Percentiles rank a stretch among this genome's conserved stretches.
Conservation (phyloP, 148 eudicot genomes). For the Chenopodium quinoa region DNA sequence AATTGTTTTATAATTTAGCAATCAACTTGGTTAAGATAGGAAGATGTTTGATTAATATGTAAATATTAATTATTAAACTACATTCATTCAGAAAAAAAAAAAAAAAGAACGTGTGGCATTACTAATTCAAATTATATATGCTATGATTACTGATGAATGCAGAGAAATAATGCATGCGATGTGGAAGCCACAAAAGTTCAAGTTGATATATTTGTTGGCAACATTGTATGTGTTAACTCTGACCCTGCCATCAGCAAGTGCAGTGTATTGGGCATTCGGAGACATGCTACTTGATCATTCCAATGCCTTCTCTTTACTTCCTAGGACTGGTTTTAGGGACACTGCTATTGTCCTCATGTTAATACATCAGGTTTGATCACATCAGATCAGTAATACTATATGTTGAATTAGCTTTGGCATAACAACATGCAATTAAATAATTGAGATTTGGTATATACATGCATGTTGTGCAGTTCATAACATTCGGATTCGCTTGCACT, state of each 20-base stretch:
- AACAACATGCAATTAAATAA: no score
- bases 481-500: constrained; percentile 88
- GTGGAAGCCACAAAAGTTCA: constrained; percentile 91
- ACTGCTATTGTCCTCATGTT: constrained; percentile 75
- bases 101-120: no score
- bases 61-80: no score
- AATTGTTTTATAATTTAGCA: no score
- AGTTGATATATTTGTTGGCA: constrained; percentile 62
- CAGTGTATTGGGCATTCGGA: constrained; percentile 88
- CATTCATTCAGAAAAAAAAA: no score
- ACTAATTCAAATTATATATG: no score
- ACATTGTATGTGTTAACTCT: constrained; percentile 74
- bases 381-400: background rate
- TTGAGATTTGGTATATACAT: background rate
- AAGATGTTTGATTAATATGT: no score
- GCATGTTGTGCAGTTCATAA: constrained; percentile 54
- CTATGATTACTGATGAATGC: background rate
- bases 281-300: constrained; percentile 64
- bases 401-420: no score
- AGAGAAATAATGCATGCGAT: constrained; percentile 90
- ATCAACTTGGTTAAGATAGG: no score
- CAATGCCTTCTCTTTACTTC: constrained; percentile 69
- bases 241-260: constrained; percentile 79
- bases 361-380: constrained; percentile 57
- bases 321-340: constrained; percentile 59